These are phyloP conservation scores for Auxenochlorella pyrenoidosa DNA, from an alignment of 139 green algal genomes.

Conservation along the genomic window DNA sequence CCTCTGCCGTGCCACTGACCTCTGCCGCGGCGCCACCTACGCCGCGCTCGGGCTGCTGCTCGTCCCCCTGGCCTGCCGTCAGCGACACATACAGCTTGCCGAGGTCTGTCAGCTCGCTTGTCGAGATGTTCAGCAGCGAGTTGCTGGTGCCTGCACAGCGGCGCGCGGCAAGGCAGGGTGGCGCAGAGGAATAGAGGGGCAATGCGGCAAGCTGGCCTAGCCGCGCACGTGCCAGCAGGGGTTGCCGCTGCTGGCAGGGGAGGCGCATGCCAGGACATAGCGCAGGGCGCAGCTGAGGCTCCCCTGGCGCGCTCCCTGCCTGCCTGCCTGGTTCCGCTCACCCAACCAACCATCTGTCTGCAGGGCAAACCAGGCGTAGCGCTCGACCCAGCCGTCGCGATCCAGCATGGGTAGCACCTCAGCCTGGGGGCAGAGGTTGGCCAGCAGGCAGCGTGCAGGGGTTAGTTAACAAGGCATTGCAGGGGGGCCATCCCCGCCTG, in stretches of 20 bases:
- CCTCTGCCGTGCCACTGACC: too few relatives aligned
- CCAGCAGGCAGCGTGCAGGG: too few relatives aligned
- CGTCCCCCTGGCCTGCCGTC: background rate
- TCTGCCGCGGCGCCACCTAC: background rate
- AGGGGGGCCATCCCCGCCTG: too few relatives aligned
- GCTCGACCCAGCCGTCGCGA: background rate
- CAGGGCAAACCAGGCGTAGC: constrained; percentile 16
- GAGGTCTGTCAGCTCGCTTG: background rate
- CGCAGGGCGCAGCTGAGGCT: too few relatives aligned
- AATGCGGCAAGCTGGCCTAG: too few relatives aligned
- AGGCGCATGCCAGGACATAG: too few relatives aligned
- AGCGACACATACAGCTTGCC: constrained; percentile 4
- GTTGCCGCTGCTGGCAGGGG: too few relatives aligned
- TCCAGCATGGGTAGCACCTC: constrained; percentile 10
- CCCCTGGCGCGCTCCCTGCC: background rate
- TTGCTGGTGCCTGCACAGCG: constrained; percentile 12
- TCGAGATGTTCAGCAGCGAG: constrained; percentile 8
- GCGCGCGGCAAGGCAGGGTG: background rate
- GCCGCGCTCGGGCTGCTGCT: background rate
- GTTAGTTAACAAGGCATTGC: too few relatives aligned
- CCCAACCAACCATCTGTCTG: constrained; percentile 17
- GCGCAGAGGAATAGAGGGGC: too few relatives aligned
- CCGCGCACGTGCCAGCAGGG: too few relatives aligned
- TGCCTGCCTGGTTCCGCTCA: background rate
- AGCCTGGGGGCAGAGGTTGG: background rate